Conservation (phyloP, 371 early-diverging fungal species). For the Mortierella sp. region DNA sequence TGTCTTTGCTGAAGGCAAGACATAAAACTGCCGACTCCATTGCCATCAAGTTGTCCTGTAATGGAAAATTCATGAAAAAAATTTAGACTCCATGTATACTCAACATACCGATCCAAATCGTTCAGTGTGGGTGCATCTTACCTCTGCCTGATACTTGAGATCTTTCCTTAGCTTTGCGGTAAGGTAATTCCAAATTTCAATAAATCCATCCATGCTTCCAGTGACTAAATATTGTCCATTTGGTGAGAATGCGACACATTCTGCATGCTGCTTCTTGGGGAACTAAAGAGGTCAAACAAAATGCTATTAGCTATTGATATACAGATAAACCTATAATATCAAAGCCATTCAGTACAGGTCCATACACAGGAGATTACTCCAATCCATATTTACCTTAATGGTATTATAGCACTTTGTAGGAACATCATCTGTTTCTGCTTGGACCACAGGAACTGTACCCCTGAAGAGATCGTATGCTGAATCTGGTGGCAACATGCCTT, state of each 20-base stretch:
- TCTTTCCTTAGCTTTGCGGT: slow-evolving; percentile 92
- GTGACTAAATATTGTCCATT: slow-evolving; percentile 88
- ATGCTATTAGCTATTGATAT: too few relatives aligned
- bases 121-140: slow-evolving; percentile 30
- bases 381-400: slow-evolving; percentile 74
- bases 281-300: slow-evolving; percentile 64
- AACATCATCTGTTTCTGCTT: slow-evolving; percentile 78
- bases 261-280: slow-evolving; percentile 89
- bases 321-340: neutral
- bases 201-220: slow-evolving; percentile 93
- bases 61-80: neutral
- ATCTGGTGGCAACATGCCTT: slow-evolving; percentile 79
- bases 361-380: too few relatives aligned
- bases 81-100: neutral
- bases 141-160: slow-evolving; percentile 90
- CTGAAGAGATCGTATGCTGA: slow-evolving; percentile 81
- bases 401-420: slow-evolving; percentile 73
- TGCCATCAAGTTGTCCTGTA: slow-evolving; percentile 88
- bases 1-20: slow-evolving; percentile 80
- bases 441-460: slow-evolving; percentile 70
- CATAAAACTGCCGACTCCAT: slow-evolving; percentile 90
- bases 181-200: slow-evolving; percentile 93
- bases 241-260: slow-evolving; percentile 81
- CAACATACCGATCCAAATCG: neutral
- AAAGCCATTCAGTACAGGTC: neutral